Evolutionary conservation across 495 filamentous ascomycete species (phyloP), one percentile per base, ranked within the genome.

Genomic region (Achaetomiella virescens): DNA sequence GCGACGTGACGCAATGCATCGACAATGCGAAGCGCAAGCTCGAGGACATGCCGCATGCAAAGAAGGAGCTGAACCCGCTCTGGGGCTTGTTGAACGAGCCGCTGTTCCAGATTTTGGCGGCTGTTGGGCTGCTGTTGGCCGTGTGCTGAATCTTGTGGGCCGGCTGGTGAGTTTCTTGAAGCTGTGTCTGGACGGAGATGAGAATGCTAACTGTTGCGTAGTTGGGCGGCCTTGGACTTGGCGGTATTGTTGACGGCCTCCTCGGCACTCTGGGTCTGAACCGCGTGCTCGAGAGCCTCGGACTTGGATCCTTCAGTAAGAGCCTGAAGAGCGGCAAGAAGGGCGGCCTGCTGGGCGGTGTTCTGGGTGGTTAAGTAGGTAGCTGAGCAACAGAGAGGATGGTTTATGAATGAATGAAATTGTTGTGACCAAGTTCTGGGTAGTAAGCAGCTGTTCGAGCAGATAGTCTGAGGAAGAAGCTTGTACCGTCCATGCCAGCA

Each of bases 51-150:
- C 91, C 91, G 15, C 85, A 91, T 55, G 91, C 90, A 22, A 93
- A 96, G 84, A 95, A 96, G 78, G 82, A 88, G 71, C 80, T 97
- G 48, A 96, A 90, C 66, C 90, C 91, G 1, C 82, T 96, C 29
- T 90, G 90, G 88, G 85, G 77, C 36, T 71, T 96, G 45, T 74
- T 96, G 36, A 85, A 83, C 36, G 83, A 96, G 75, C 91, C 91
- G 15, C 76, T 96, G 20, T 89, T 90, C 80, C 91, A 96, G 78
- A 96, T 96, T 69, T 78, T 97, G 54, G 90, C 91, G 6, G 91
- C 88, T 15, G 91, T 97, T 14, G 91, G 91, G 10, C 72, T 97
- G 52, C 70, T 97, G 52, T 72, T 97, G 43, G 84, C 76, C 25
- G 91, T 66, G 91, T 97, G 8, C 74, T 97, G 3, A 82, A 82